Evolutionary conservation across 1,139 yeast species (phyloP).

Genomic region (Lodderomyces jiufengensis): DNA sequence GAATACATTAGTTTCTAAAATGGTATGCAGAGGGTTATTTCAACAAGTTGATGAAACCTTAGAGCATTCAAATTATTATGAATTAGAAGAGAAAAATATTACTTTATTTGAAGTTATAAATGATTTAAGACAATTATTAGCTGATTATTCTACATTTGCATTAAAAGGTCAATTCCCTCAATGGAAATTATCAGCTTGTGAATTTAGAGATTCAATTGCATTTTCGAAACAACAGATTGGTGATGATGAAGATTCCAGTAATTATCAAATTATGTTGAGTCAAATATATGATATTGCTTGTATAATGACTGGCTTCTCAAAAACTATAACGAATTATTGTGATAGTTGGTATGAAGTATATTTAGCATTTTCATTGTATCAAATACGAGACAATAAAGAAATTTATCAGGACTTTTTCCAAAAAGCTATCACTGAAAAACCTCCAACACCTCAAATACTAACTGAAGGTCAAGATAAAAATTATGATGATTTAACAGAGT

Average conservation of each 20-base stretch:
- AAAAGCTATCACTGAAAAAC: slow-evolving; percentile 32
- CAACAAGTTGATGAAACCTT: slow-evolving; percentile 51
- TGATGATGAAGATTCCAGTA: slow-evolving; percentile 8
- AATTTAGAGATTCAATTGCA: slow-evolving; percentile 42
- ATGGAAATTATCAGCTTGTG: slow-evolving; percentile 53
- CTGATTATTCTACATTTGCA: slow-evolving; percentile 39
- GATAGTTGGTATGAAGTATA: slow-evolving; percentile 71
- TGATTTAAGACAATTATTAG: slow-evolving; percentile 42
- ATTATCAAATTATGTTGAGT: slow-evolving; percentile 25
- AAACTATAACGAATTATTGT: slow-evolving; percentile 46
- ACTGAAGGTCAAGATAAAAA: slow-evolving; percentile 17
- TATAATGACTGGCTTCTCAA: slow-evolving; percentile 52
- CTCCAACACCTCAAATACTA: slow-evolving; percentile 17
- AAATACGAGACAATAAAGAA: slow-evolving; percentile 44
- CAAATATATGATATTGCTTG: slow-evolving; percentile 44
- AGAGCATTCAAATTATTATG: slow-evolving; percentile 38
- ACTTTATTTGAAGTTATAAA: slow-evolving; percentile 39
- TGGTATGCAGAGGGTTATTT: slow-evolving; percentile 62
- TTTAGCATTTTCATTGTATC: slow-evolving; percentile 58
- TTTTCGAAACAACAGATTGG: slow-evolving; percentile 21
- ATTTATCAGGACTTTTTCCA: slow-evolving; percentile 34
- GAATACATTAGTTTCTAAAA: slow-evolving; percentile 54
- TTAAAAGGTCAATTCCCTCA: slow-evolving; percentile 41
- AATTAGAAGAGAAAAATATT: slow-evolving; percentile 24
- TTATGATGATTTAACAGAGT: slow-evolving; percentile 43